Conservation (phyloP, 176 grass and related monocot genomes). For the Echinochloa phyllopogon region DNA sequence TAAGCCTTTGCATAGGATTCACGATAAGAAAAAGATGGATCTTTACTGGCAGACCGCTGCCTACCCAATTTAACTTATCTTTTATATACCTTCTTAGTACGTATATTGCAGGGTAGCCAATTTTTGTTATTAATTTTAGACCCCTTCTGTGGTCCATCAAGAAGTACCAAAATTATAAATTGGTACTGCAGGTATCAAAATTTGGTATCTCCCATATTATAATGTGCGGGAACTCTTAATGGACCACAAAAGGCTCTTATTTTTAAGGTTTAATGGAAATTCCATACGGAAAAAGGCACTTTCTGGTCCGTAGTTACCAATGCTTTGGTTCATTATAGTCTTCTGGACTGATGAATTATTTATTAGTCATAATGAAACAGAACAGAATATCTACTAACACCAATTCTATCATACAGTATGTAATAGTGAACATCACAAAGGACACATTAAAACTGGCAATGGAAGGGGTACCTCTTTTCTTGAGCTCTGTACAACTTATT, state of each 20-base stretch:
- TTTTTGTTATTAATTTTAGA: constrained; percentile 2
- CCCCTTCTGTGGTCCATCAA: no score
- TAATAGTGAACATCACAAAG: background rate
- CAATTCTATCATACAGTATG: background rate
- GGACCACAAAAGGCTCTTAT: background rate
- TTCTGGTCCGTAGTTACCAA: background rate
- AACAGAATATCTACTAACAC: background rate
- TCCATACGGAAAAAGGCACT: background rate
- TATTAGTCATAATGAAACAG: constrained; percentile 6
- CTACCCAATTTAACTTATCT: background rate
- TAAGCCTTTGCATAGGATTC: background rate
- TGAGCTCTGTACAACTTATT: constrained; percentile 60
- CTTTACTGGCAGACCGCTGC: background rate
- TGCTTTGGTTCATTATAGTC: constrained; percentile 17
- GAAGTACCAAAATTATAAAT: no score
- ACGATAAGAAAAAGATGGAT: background rate
- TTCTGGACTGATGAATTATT: constrained; percentile 10
- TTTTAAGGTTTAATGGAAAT: constrained; percentile 11
- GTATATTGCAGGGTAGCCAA: background rate
- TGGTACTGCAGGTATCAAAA: no score
- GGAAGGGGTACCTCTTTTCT: constrained; percentile 57
- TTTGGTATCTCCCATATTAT: no score
- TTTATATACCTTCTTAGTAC: background rate
- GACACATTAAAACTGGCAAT: constrained; percentile 21
- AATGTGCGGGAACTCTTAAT: no score